Evolutionary conservation across 768 basidiomycete genomes (phyloP).

Genomic region (Suillus lakei): DNA sequence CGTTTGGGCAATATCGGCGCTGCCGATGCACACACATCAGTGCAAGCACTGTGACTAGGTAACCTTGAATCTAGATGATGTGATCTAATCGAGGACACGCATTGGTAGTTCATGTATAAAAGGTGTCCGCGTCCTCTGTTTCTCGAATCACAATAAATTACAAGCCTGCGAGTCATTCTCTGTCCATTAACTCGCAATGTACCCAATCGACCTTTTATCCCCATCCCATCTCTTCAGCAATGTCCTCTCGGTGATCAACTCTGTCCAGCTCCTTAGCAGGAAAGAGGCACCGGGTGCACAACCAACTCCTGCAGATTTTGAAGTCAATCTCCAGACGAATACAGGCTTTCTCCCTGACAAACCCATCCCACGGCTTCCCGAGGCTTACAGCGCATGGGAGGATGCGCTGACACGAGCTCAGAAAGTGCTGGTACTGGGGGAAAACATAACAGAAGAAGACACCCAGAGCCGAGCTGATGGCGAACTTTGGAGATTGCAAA

Average conservation of each 20-base stretch:
- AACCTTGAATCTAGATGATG: slow-evolving; percentile 36
- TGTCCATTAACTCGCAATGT: slow-evolving; percentile 25
- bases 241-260: slow-evolving; percentile 50
- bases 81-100: slow-evolving; percentile 30
- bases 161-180: slow-evolving; percentile 14
- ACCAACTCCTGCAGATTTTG: slow-evolving; percentile 52
- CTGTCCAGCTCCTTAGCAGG: slow-evolving; percentile 41
- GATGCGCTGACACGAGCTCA: slow-evolving; percentile 58
- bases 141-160: slow-evolving; percentile 2
- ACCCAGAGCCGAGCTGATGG: slow-evolving; percentile 54
- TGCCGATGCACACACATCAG: slow-evolving; percentile 30
- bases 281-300: slow-evolving; percentile 35
- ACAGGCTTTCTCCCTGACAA: slow-evolving; percentile 86
- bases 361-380: slow-evolving; percentile 60
- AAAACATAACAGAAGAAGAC: slow-evolving; percentile 54
- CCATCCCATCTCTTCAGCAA: slow-evolving; percentile 56
- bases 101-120: slow-evolving; percentile 39
- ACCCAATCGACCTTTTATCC: slow-evolving; percentile 47
- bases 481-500: slow-evolving; percentile 68
- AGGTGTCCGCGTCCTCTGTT: slow-evolving; percentile 13
- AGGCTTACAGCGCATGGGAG: slow-evolving; percentile 73
- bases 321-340: slow-evolving; percentile 48
- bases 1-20: slow-evolving; percentile 26
- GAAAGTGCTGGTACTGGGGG: slow-evolving; percentile 58
- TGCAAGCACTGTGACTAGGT: slow-evolving; percentile 37